Evolutionary conservation across 768 basidiomycete genomes (phyloP), one percentile per base, ranked within the genome.

Genomic region (Lyophyllum semitale): DNA sequence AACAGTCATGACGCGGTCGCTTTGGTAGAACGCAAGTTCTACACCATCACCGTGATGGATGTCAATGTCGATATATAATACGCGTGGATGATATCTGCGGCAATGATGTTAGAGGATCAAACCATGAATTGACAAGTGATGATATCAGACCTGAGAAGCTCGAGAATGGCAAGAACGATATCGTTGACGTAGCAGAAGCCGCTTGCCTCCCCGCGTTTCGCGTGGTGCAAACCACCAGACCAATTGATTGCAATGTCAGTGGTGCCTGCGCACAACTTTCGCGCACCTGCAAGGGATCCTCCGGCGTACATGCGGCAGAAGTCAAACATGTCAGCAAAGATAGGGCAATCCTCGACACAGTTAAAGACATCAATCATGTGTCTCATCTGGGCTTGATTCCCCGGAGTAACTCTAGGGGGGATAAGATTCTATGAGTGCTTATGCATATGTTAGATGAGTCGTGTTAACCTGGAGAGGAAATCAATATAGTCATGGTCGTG

Each of bases 181-280:
- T 98, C 95, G 68, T 99, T 99, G 20, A 98, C 84, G 69, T 98
- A 99, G 72, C 96, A 99, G 69, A 99, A 99, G 1, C 96, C 96
- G 65, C 95, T 98, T 8, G 97, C 95, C 73, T 98, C 96, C 0
- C 93, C 91, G 59, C 95, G 89, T 76, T 98, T 98, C 2, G 96
- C 97, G 64, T 99, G 97, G 72, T 99, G 97, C 18, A 99, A 80
- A 0, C 97, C 97, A 0, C 97, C 97, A 20, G 95, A 95, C 97
- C 97, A 99, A 66, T 98, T 98, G 63, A 99, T 93, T 0, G 97
- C 97, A 40, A 96, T 98, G 71, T 99, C 97, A 17, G 95, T 93
- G 2, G 87, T 77, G 1, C 93, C 93, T 2, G 89, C 81, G 48
- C 84, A 86, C 2, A 98, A 78, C 69, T 94, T 95, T 18, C 94